Percentiles rank a stretch among this genome's conserved stretches.
Evolutionary conservation across 441 rosid genomes (phyloP).

Genomic region (Pelargonium australe): DNA sequence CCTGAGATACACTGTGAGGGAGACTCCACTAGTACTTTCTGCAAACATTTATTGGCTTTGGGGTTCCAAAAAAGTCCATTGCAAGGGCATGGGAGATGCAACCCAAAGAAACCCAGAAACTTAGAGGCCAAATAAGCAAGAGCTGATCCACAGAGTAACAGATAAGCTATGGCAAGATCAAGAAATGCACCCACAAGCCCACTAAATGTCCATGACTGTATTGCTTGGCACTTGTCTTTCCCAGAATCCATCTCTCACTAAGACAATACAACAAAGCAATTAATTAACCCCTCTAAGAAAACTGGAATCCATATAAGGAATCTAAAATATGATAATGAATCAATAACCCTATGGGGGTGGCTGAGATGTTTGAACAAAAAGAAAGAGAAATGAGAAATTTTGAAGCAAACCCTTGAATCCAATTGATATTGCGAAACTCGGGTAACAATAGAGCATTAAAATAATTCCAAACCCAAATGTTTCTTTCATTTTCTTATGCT

Average conservation of each 20-base stretch:
- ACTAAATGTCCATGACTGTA: conserved; percentile 56
- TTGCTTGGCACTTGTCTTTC: conserved; percentile 44
- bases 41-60: conserved; percentile 37
- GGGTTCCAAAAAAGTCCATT: conserved; percentile 17
- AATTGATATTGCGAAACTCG: neutral
- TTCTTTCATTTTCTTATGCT: neutral
- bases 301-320: no score
- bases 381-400: neutral
- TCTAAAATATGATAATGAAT: no score
- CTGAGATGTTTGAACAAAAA: neutral
- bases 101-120: neutral
- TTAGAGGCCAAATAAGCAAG: conserved; percentile 7
- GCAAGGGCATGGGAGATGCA: conserved; percentile 10
- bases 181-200: conserved; percentile 63
- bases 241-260: conserved; percentile 1
- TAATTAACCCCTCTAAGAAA: no score
- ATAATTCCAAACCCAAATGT: neutral
- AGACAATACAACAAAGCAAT: no score
- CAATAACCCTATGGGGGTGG: no score
- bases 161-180: conserved; percentile 51
- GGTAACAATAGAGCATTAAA: neutral
- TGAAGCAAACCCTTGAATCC: neutral
- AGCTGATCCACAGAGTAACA: conserved; percentile 49
- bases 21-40: conserved; percentile 31
- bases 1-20: conserved; percentile 38